Evolutionary conservation across 306 rosid species (phyloP), one percentile per base, ranked within the genome.

Genomic region (Prunus dulcis): DNA sequence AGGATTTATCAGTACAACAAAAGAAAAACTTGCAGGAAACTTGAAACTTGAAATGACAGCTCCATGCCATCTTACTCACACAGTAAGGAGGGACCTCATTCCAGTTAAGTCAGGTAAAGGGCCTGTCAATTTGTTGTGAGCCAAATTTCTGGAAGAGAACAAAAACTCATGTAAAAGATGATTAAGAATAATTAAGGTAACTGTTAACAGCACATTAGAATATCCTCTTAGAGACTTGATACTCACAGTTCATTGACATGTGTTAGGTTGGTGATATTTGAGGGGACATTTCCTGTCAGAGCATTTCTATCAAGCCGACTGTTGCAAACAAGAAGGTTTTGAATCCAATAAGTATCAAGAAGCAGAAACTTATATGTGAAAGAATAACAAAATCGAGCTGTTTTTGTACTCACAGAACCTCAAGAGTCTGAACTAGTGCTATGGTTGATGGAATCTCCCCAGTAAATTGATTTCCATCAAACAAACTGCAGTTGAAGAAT

Each of bases 231-330:
- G 49, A 72, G 78, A 61, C 13, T 20, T 51, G 76, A 38, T 79
- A 86, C 99, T 74, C 82, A 95, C 99, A 95, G 71, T 88, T 91
- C 93, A 76, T 78, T 86, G 86, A 92, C 57, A 76, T 72, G 64
- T 22, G 81, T 83, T 70, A 95, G 96, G 80, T 87, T 91, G 69
- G 60, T 86, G 86, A 95, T 89, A 87, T 85, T 78, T 69, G 90
- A 57, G 11, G 99, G 93, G 65, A 92, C 90, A 27, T 67, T 74
- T 78, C 96, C 98, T 2, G 82, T 63, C 60, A 95, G 85, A 62
- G 61, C 80, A 83, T 95, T 95, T 84, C 97, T 88, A 82, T 95
- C 99, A 32, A 95, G 97, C 77, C 99, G 98, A 2, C 99, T 95
- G 96, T 83, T 64, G 56, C 76, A 79, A 69, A 77, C 77, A 64